Conservation (phyloP, 768 basidiomycete genomes). For the Mycena rebaudengoi region DNA sequence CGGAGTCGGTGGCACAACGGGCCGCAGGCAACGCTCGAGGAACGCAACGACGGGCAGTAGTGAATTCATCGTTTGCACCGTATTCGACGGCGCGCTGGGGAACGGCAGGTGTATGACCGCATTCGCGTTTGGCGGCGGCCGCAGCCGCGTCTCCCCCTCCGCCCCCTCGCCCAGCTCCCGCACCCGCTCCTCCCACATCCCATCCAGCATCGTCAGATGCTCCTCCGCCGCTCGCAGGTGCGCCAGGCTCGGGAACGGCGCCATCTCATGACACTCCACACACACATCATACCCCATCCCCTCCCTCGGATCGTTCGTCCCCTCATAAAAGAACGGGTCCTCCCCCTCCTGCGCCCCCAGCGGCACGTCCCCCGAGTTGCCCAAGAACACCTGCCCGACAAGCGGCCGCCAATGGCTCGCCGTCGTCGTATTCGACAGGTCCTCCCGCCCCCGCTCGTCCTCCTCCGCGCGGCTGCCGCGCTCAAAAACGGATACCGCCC, state of each 20-base stretch:
- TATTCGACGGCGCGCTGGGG: conserved; percentile 71
- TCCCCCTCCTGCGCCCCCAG: conserved; percentile 38
- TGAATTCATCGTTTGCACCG: conserved; percentile 59
- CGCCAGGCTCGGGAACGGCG: conserved; percentile 72
- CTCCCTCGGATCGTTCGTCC: conserved; percentile 52
- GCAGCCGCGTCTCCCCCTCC: conserved; percentile 31
- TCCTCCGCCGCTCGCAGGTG: conserved; percentile 82
- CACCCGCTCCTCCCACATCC: conserved; percentile 64
- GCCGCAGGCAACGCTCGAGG: conserved; percentile 70
- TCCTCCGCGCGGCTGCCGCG: neutral
- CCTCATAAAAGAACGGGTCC: conserved; percentile 52
- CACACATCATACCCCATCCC: conserved; percentile 85
- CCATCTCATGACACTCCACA: conserved; percentile 87
- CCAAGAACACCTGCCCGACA: conserved; percentile 78
- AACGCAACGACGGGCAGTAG: conserved; percentile 73
- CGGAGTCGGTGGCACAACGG: conserved; percentile 39
- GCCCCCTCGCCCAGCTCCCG: conserved; percentile 17
- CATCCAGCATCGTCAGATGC: conserved; percentile 72
- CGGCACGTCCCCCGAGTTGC: conserved; percentile 86
- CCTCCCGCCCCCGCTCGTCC: conserved; percentile 27
- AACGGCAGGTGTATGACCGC: conserved; percentile 80
- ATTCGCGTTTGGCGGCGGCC: conserved; percentile 77
- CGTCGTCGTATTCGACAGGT: conserved; percentile 37
- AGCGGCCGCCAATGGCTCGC: conserved; percentile 60
- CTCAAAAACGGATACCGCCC: neutral